A percentile compares a stretch with the other conserved stretches of the same genome.
Evolutionary conservation across 2,329 filamentous ascomycete species (phyloP).

Genomic region (Verticillium albo-atrum): DNA sequence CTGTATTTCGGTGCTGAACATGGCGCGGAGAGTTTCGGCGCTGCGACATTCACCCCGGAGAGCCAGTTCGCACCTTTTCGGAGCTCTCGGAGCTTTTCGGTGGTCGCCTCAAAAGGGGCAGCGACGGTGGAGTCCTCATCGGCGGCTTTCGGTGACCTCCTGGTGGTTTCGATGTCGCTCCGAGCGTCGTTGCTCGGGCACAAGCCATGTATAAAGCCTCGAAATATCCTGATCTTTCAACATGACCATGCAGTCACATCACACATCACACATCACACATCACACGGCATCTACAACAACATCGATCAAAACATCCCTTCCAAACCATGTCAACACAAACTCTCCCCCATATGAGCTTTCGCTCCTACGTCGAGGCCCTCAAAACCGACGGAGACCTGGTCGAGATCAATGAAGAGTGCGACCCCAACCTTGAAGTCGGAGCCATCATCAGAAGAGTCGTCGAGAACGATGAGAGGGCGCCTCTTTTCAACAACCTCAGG

Average conservation of each 20-base stretch:
- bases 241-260: background rate
- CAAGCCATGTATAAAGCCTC: no score
- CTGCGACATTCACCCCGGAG: background rate
- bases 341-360: background rate
- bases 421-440: slow-evolving; percentile 39
- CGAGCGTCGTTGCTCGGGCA: no score
- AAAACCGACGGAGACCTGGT: slow-evolving; percentile 36
- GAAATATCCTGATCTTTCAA: no score
- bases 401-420: slow-evolving; percentile 36
- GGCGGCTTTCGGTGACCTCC: background rate
- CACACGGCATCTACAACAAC: background rate
- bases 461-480: slow-evolving; percentile 41
- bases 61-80: background rate
- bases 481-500: slow-evolving; percentile 47
- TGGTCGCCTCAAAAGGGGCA: background rate
- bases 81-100: background rate
- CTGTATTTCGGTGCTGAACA: background rate
- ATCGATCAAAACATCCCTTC: background rate
- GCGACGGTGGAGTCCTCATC: no score
- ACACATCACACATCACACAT: background rate
- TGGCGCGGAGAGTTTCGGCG: background rate
- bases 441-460: slow-evolving; percentile 41
- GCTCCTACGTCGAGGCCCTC: slow-evolving; percentile 24
- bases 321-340: background rate
- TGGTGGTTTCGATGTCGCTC: no score